phyloP scores from a whole-genome alignment of 108 stramenopile species.

The Skeletonema marinoi region DNA sequence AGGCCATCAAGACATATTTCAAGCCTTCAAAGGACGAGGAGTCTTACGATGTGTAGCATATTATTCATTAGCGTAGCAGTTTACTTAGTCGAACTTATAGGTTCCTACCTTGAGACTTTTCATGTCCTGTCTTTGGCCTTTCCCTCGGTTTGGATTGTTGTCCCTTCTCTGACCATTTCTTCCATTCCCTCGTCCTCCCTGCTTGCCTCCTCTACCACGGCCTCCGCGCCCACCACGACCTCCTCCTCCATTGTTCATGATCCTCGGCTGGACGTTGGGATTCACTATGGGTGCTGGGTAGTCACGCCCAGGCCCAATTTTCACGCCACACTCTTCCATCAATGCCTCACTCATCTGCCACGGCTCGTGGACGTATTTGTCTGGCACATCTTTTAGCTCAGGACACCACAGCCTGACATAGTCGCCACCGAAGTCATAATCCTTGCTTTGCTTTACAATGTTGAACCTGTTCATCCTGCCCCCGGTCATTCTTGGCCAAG shows the following conservation, averaged over 20 bases:
- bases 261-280: constrained; percentile 51
- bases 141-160: constrained; percentile 63
- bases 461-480: constrained; percentile 92
- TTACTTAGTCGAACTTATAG: constrained; percentile 36
- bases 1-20: neutral
- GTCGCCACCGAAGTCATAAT: constrained; percentile 94
- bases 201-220: constrained; percentile 25
- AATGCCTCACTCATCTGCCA: constrained; percentile 88
- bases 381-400: constrained; percentile 84
- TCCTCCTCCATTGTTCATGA: constrained; percentile 34
- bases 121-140: constrained; percentile 81
- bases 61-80: constrained; percentile 8
- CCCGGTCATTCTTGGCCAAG: constrained; percentile 84
- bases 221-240: constrained; percentile 35
- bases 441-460: constrained; percentile 94
- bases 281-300: constrained; percentile 83
- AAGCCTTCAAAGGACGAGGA: neutral
- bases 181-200: constrained; percentile 24
- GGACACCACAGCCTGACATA: constrained; percentile 97
- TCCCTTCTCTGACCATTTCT: constrained; percentile 19
- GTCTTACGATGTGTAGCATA: constrained; percentile 8
- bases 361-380: constrained; percentile 77
- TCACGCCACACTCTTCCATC: constrained; percentile 72
- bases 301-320: constrained; percentile 69
- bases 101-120: constrained; percentile 75